These are phyloP conservation scores for Chlorella sorokiniana DNA, from an alignment of 139 green algal species.

Conservation along the genomic window DNA sequence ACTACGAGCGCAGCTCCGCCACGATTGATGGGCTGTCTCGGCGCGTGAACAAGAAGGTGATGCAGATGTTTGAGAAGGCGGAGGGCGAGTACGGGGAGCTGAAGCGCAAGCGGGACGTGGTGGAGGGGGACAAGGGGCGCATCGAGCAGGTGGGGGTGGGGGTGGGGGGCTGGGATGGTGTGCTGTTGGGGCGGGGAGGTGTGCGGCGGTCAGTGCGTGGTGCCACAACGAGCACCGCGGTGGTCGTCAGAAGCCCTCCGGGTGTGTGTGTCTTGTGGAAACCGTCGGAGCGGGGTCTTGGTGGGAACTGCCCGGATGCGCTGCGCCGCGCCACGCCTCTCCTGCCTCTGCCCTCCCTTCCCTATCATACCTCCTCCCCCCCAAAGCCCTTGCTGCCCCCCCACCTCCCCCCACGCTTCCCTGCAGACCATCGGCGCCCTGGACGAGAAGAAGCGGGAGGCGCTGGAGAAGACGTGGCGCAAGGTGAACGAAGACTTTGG, in stretches of 20 bases:
- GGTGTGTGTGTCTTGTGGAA: background rate
- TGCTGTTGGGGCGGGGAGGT: background rate
- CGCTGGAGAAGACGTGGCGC: conserved; percentile 88
- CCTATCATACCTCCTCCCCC: background rate
- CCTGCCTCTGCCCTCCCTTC: background rate
- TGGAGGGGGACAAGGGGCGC: conserved; percentile 80
- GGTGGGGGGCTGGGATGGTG: background rate
- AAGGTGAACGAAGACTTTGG: conserved; percentile 94
- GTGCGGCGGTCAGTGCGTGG: background rate
- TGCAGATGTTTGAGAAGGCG: conserved; percentile 91
- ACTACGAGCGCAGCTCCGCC: conserved; percentile 43
- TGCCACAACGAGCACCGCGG: background rate
- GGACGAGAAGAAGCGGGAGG: conserved; percentile 94
- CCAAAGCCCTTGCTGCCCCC: background rate
- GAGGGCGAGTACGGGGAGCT: conserved; percentile 88
- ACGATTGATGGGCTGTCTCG: conserved; percentile 48
- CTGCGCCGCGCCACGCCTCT: no score
- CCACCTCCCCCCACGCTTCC: background rate
- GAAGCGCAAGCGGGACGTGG: conserved; percentile 77
- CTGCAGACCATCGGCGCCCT: conserved; percentile 67
- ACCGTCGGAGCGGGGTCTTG: no score
- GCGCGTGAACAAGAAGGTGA: conserved; percentile 83
- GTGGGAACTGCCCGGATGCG: no score
- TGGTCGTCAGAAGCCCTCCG: background rate
- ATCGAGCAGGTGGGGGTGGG: conserved; percentile 71